Percentiles rank a stretch among this genome's conserved stretches.
Evolutionary conservation across 345 rosid species (phyloP).

Genomic region (Salix purpurea): DNA sequence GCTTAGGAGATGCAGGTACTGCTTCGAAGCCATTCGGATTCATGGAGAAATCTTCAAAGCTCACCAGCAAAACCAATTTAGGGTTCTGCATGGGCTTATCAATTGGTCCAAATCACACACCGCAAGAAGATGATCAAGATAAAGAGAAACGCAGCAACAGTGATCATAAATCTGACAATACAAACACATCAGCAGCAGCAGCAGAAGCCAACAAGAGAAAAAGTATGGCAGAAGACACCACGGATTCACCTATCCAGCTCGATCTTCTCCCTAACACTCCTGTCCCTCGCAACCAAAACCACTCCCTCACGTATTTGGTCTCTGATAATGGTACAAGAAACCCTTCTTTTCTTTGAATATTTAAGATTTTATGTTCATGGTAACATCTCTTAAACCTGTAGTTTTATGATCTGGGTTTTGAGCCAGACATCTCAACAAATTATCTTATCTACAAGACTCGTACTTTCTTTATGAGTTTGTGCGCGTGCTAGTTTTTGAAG

Average conservation of each 20-base stretch:
- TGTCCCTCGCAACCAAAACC: conserved; percentile 31
- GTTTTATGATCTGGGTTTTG: neutral
- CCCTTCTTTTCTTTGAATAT: conserved; percentile 23
- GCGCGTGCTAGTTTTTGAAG: neutral
- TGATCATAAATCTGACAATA: neutral
- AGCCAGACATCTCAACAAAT: neutral
- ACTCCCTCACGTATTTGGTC: neutral
- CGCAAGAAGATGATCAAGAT: neutral
- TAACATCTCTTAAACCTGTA: neutral
- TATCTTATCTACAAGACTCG: neutral
- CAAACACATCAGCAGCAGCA: conserved; percentile 5
- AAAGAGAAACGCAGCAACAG: neutral
- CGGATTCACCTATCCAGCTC: conserved; percentile 63
- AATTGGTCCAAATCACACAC: conserved; percentile 16
- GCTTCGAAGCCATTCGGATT: conserved; percentile 54
- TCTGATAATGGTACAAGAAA: conserved; percentile 24
- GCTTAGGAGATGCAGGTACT: conserved; percentile 58
- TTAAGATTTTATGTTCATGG: neutral
- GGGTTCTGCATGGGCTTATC: conserved; percentile 65
- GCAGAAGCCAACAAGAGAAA: conserved; percentile 15
- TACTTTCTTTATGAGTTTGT: neutral
- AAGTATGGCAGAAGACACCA: neutral
- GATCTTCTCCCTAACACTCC: conserved; percentile 62
- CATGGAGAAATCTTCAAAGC: conserved; percentile 43
- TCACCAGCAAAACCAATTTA: conserved; percentile 36